Evolutionary conservation across 2,329 filamentous ascomycete genomes (phyloP).

Genomic region (Penicillium sclerotigenum): DNA sequence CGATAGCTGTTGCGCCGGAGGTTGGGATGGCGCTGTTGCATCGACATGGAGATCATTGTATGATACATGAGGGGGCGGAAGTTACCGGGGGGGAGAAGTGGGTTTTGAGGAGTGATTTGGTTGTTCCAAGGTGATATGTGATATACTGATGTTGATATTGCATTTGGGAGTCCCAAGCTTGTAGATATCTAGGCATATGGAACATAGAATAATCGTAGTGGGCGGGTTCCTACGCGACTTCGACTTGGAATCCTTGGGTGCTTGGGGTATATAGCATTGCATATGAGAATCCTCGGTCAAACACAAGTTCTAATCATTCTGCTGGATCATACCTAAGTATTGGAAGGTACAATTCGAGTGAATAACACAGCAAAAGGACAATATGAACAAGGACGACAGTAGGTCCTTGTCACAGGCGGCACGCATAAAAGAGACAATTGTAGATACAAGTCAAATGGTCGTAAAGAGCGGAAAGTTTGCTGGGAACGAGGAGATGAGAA

Average conservation of each 20-base stretch:
- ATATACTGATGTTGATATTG: background rate
- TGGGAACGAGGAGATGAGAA: conserved; percentile 5
- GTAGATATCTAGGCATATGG: background rate
- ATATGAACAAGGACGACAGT: conserved; percentile 22
- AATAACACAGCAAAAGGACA: conserved; percentile 9
- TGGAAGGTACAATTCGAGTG: background rate
- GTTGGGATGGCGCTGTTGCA: conserved; percentile 84
- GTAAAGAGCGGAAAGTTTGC: conserved; percentile 19
- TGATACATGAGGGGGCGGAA: conserved; percentile 82
- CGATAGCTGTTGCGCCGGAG: conserved; percentile 70
- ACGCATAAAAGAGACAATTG: conserved; percentile 15
- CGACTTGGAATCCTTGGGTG: background rate
- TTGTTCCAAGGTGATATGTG: conserved; percentile 37
- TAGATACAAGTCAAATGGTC: conserved; percentile 24
- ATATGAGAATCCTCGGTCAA: background rate
- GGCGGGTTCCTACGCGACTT: background rate
- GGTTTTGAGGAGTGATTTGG: conserved; percentile 79
- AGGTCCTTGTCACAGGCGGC: conserved; percentile 15
- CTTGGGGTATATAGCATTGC: background rate
- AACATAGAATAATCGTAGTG: background rate
- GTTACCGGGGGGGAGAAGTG: conserved; percentile 82
- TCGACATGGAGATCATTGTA: conserved; percentile 82
- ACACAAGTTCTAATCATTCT: conserved; percentile 18
- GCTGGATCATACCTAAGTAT: conserved; percentile 6
- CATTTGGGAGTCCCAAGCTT: background rate